Percentiles rank a stretch among this genome's conserved stretches.
These are phyloP conservation scores for Irpex sp. DNA, from an alignment of 1,284 basidiomycete species.

Conservation along the genomic window DNA sequence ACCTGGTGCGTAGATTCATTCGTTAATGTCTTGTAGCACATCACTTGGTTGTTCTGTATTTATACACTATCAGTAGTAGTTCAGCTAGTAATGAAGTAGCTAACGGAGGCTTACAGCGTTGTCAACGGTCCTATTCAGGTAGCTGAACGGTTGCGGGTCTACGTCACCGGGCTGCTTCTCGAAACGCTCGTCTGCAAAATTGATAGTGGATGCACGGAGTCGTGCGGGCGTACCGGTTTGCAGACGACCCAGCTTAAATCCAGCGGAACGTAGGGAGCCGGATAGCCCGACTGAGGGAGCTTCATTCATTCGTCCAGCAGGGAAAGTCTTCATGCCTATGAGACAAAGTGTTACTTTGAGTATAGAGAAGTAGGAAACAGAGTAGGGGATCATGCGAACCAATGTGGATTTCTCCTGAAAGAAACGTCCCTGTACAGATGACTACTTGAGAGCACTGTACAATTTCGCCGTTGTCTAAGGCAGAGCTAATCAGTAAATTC, in stretches of 20 bases:
- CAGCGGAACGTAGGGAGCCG: slow-evolving; percentile 66
- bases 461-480: slow-evolving; percentile 67
- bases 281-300: slow-evolving; percentile 75
- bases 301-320: slow-evolving; percentile 81
- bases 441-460: slow-evolving; percentile 80
- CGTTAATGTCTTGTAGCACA: slow-evolving; percentile 74
- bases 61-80: slow-evolving; percentile 2
- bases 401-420: slow-evolving; percentile 87
- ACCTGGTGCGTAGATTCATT: slow-evolving; percentile 71
- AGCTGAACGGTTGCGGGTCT: slow-evolving; percentile 57
- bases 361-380: background rate
- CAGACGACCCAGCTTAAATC: slow-evolving; percentile 78
- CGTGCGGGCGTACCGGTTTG: slow-evolving; percentile 91
- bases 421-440: slow-evolving; percentile 88
- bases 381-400: slow-evolving; percentile 38
- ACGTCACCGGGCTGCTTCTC: slow-evolving; percentile 59
- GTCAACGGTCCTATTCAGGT: slow-evolving; percentile 35
- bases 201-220: slow-evolving; percentile 65
- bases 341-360: background rate
- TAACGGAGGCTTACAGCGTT: slow-evolving; percentile 32
- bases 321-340: slow-evolving; percentile 70
- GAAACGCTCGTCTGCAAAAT: slow-evolving; percentile 50
- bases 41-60: slow-evolving; percentile 63
- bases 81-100: too few relatives aligned
- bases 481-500: slow-evolving; percentile 4